These are phyloP conservation scores for Cercophora newfieldiana DNA, from an alignment of 495 filamentous ascomycete genomes.

Conservation along the genomic window DNA sequence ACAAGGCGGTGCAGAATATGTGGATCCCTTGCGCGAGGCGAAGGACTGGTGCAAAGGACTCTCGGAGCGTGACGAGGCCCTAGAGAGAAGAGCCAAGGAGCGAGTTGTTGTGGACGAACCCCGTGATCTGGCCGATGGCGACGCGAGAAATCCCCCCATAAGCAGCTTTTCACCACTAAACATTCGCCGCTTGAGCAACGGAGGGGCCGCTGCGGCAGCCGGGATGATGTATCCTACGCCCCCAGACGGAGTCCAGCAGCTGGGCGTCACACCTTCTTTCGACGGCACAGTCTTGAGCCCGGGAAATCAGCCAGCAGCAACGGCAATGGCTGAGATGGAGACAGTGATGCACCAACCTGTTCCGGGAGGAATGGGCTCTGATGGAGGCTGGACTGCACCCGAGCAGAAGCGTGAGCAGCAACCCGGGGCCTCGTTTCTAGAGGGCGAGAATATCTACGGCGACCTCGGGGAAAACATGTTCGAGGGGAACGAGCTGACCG, in stretches of 20 bases:
- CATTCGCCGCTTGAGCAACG: conserved; percentile 53
- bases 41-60: conserved; percentile 64
- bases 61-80: conserved; percentile 47
- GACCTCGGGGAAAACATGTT: conserved; percentile 76
- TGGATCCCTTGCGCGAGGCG: conserved; percentile 66
- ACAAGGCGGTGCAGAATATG: conserved; percentile 24
- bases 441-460: conserved; percentile 67
- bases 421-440: conserved; percentile 36
- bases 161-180: conserved; percentile 43
- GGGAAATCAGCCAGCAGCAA: conserved; percentile 33
- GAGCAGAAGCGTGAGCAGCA: conserved; percentile 42
- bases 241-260: conserved; percentile 65
- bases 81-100: conserved; percentile 53
- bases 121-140: conserved; percentile 43
- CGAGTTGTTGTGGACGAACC: conserved; percentile 48
- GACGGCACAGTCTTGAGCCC: conserved; percentile 52
- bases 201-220: conserved; percentile 50
- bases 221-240: conserved; percentile 85
- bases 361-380: conserved; percentile 27
- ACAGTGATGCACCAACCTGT: conserved; percentile 19
- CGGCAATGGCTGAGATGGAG: conserved; percentile 33
- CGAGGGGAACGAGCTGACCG: conserved; percentile 77
- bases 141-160: conserved; percentile 35
- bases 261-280: conserved; percentile 49
- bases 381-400: conserved; percentile 35